Conservation (phyloP, 345 rosid genomes). For the Erucastrum elatum region DNA sequence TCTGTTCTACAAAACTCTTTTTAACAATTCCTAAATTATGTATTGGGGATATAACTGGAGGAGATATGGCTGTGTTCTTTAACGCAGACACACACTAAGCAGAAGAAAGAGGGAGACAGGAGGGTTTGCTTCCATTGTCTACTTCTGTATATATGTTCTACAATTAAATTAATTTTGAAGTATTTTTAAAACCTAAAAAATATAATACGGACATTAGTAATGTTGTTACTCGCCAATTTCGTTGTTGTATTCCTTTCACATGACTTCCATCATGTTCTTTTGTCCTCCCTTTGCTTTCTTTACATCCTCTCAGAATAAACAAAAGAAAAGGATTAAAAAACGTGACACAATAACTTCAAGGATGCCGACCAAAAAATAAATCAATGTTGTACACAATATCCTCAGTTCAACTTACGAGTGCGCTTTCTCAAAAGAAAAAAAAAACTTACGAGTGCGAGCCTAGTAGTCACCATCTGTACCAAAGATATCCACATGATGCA, state of each 20-base stretch:
- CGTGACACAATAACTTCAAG: not conserved
- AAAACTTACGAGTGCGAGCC: not conserved
- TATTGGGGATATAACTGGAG: not conserved
- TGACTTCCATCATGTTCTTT: constrained; percentile 36
- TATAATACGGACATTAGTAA: not conserved
- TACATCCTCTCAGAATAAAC: not conserved
- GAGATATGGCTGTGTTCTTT: constrained; percentile 18
- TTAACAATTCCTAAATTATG: not conserved
- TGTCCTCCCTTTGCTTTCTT: constrained; percentile 14
- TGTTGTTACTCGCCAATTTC: constrained; percentile 26
- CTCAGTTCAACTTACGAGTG: not conserved
- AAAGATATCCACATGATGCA: not conserved
- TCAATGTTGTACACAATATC: not conserved
- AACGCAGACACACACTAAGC: constrained; percentile 32
- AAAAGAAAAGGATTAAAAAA: not conserved
- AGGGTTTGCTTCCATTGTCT: constrained; percentile 18
- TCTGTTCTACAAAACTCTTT: not conserved
- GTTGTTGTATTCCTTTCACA: constrained; percentile 26
- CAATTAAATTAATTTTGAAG: not conserved
- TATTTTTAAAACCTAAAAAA: not conserved
- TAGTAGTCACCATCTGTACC: constrained; percentile 1
- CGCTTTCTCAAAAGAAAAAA: too few relatives aligned
- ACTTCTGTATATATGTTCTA: not conserved
- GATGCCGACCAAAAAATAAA: not conserved
- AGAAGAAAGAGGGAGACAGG: constrained; percentile 39